These are phyloP conservation scores for Xylariales sp. DNA, from an alignment of 2,329 filamentous ascomycete genomes.

Conservation along the genomic window DNA sequence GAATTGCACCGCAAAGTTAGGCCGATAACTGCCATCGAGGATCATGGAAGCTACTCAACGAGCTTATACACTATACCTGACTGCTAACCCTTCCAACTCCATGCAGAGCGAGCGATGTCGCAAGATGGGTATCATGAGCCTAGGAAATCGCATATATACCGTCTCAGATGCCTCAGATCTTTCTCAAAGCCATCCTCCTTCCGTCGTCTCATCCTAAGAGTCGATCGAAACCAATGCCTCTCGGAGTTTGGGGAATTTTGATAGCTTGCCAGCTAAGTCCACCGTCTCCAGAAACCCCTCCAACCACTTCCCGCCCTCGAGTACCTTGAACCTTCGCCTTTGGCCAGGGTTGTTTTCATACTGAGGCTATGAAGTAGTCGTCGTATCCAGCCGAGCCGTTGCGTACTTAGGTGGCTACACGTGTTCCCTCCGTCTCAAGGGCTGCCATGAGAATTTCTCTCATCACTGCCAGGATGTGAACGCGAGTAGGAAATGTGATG, in stretches of 20 bases:
- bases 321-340: constrained; percentile 11
- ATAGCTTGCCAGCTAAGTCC: neutral
- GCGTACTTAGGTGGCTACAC: constrained; percentile 12
- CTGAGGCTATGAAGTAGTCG: constrained; percentile 12
- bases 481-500: constrained; percentile 14
- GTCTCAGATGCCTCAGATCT: neutral
- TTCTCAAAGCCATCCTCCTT: too few species aligned
- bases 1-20: too few species aligned
- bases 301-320: constrained; percentile 17
- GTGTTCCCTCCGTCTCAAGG: constrained; percentile 11
- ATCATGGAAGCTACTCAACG: too few species aligned
- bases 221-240: neutral
- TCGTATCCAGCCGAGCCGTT: constrained; percentile 14
- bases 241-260: neutral
- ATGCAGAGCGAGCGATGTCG: too few species aligned
- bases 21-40: too few species aligned
- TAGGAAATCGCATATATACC: neutral
- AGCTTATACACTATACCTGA: too few species aligned
- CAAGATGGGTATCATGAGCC: too few species aligned
- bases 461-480: constrained; percentile 20
- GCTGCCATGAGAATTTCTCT: constrained; percentile 15
- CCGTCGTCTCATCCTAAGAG: too few species aligned
- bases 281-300: constrained; percentile 14
- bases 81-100: too few species aligned
- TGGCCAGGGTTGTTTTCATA: constrained; percentile 13